Evolutionary conservation across 2,329 filamentous ascomycete genomes (phyloP), one percentile per base, ranked within the genome.

Genomic region (Aspergillus novoparasiticus): DNA sequence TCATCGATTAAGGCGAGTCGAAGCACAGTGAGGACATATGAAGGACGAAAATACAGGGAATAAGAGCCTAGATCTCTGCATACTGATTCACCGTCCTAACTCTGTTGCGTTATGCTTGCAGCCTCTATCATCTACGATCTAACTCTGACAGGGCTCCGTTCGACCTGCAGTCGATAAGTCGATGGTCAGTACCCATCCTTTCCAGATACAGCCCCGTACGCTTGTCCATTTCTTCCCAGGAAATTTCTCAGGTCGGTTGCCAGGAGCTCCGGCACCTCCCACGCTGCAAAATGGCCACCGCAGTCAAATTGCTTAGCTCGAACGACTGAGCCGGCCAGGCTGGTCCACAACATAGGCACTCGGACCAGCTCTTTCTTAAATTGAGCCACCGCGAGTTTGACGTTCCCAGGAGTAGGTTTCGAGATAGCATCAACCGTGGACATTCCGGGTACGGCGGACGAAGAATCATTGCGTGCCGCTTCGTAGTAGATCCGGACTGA

Each of bases 401-500:
- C 85, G 45, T 68, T 64, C 1, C 26, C 51, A 4, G 75, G 73
- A 26, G 85, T 81, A 76, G 78, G 83, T 57, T 76, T 72, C 11
- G 75, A 75, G 46, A 80, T 57, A n/a, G 68, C 65, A 57, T 72
- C 69, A 12, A 57, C 48, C 21, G 65, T 62, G 26, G 64, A 70
- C 51, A 70, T 68, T 23, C 63, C 60, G 19, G 56, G 59, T 10
- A 39, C 43, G 6, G 46, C 45, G 5, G 32, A 11, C 34, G 41
- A 14, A 26, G 30, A 55, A 46, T 34, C 21, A 26, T 54, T 63
- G 21, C 66, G 87, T 6, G 70, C 76, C 0, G 81, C 79, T 75
- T 93, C 91, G 69, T 93, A 93, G 76, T 94, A 94, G 56, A 93
- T 92, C 9, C 89, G 77, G 10, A 86, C 72, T 64, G 85, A 87